These are phyloP conservation scores for Gossypium trilobum DNA, from an alignment of 441 rosid species.

Conservation along the genomic window DNA sequence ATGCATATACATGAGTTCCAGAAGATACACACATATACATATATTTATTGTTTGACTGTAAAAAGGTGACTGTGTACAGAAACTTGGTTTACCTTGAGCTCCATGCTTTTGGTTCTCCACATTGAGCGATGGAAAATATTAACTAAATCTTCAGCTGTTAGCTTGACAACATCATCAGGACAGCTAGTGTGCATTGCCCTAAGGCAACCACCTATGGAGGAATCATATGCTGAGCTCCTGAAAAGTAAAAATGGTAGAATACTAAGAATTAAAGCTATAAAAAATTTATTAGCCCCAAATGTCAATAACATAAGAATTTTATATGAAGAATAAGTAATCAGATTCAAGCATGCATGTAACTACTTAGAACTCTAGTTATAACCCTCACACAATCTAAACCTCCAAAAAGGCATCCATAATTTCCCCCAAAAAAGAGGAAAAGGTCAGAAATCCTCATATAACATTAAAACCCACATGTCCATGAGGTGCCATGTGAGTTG, in stretches of 20 bases:
- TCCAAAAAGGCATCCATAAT: not conserved
- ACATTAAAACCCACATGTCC: not conserved
- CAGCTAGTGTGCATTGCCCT: slow-evolving; percentile 49
- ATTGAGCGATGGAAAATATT: slow-evolving; percentile 50
- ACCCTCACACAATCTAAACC: not conserved
- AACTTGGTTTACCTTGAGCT: slow-evolving; percentile 68
- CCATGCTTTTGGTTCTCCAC: slow-evolving; percentile 72
- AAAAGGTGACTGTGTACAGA: not conserved
- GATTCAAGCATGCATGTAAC: slow-evolving; percentile 6
- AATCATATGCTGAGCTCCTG: slow-evolving; percentile 73
- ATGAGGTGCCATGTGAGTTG: not conserved
- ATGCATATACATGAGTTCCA: slow-evolving; percentile 7
- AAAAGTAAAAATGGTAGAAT: slow-evolving; percentile 21
- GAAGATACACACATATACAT: not conserved
- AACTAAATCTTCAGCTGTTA: slow-evolving; percentile 67
- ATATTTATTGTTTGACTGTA: not conserved
- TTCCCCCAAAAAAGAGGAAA: not conserved
- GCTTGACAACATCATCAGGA: slow-evolving; percentile 61
- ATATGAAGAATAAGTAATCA: not conserved
- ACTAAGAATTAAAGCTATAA: not conserved
- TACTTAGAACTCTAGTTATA: not conserved
- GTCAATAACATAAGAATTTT: slow-evolving; percentile 5
- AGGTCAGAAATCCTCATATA: not conserved
- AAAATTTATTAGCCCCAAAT: not conserved
- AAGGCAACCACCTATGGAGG: slow-evolving; percentile 79